A percentile compares a stretch with the other conserved stretches of the same genome.
Evolutionary conservation across 2,329 filamentous ascomycete species (phyloP).

Genomic region (Microascus cirrosus): DNA sequence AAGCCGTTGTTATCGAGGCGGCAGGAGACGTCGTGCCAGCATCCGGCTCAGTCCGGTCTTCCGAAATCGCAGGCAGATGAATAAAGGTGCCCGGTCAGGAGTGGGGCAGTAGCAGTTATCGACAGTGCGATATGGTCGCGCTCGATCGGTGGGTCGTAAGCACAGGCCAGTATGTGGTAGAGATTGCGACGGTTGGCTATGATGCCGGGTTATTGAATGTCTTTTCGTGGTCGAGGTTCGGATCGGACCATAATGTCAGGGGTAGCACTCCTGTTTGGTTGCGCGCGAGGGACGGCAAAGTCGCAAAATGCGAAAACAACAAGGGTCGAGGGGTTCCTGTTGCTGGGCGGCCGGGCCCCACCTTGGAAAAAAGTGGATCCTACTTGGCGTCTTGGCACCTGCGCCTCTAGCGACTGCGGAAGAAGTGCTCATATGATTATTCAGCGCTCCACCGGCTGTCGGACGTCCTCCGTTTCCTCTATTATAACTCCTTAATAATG

Average conservation of each 20-base stretch:
- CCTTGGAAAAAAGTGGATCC: neutral
- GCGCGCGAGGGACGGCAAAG: neutral
- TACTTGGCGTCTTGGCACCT: neutral
- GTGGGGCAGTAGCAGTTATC: neutral
- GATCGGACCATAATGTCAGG: slow-evolving; percentile 6
- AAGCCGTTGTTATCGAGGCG: neutral
- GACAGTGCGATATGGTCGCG: neutral
- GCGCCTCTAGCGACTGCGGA: neutral
- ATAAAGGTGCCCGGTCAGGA: neutral
- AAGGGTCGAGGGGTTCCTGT: slow-evolving; percentile 2
- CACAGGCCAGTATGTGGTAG: neutral
- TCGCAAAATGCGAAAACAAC: slow-evolving; percentile 1
- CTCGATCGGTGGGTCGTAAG: neutral
- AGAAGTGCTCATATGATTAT: no score
- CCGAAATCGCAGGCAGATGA: neutral
- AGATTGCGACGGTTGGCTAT: neutral
- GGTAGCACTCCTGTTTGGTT: neutral
- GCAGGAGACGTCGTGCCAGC: neutral
- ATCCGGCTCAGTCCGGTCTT: neutral
- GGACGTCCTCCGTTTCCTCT: no score
- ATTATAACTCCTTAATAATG: no score
- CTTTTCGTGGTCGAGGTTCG: slow-evolving; percentile 7
- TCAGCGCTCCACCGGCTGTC: no score
- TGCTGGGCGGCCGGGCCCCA: neutral
- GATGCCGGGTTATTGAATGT: neutral